Evolutionary conservation across 2,329 filamentous ascomycete species (phyloP).

Genomic region (Aspergillus fumigatus): DNA sequence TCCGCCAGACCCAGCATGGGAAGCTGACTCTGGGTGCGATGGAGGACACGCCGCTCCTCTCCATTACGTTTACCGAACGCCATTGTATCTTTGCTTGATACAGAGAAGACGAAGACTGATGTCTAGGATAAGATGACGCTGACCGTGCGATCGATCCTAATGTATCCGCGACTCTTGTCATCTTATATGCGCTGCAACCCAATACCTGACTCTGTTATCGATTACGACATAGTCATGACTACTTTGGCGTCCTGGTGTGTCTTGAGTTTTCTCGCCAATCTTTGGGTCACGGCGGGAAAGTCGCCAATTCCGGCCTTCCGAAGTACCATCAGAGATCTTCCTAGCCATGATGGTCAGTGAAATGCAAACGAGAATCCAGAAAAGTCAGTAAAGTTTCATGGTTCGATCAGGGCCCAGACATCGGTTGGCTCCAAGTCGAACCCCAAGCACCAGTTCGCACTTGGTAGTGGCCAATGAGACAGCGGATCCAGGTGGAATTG

Average conservation of each 20-base stretch:
- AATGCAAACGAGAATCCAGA: not conserved
- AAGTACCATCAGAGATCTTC: not conserved
- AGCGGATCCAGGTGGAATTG: too few species aligned
- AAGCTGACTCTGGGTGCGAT: conserved; percentile 15
- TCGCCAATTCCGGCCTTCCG: not conserved
- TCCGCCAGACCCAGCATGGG: conserved; percentile 34
- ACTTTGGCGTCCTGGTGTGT: not conserved
- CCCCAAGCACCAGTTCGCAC: not conserved
- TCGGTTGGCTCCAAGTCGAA: not conserved
- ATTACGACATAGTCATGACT: not conserved
- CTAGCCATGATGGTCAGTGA: not conserved
- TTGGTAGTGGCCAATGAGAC: too few species aligned
- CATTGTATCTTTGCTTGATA: not conserved
- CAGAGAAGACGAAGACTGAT: not conserved
- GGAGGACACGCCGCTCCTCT: not conserved
- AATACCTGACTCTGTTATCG: not conserved
- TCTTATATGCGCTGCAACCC: not conserved
- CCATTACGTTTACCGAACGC: not conserved
- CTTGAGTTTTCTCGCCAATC: not conserved
- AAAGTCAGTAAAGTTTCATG: not conserved
- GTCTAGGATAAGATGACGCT: not conserved
- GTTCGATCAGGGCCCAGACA: not conserved
- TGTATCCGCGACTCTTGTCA: not conserved
- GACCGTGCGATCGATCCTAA: not conserved
- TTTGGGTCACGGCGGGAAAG: not conserved